Evolutionary conservation across 208 protist species (phyloP).

Genomic region (Crithidia mellificae): DNA sequence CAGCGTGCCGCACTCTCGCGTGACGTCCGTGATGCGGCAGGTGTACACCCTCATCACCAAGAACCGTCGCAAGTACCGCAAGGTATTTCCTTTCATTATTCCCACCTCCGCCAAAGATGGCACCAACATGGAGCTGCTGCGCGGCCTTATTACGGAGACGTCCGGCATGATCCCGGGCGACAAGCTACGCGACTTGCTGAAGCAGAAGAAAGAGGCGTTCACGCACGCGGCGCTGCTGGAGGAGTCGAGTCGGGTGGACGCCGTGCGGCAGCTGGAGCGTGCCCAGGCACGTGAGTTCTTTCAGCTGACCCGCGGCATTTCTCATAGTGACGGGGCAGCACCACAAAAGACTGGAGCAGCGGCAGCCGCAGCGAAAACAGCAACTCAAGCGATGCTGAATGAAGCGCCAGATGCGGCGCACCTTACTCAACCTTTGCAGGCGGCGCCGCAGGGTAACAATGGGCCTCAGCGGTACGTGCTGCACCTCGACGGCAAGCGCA

Average conservation of each 20-base stretch:
- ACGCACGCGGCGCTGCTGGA: slow-evolving; percentile 54
- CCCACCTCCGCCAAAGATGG: slow-evolving; percentile 83
- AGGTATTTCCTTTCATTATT: slow-evolving; percentile 87
- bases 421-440: not conserved
- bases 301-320: slow-evolving; percentile 7
- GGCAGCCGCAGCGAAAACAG: not conserved
- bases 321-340: not conserved
- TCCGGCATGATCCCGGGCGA: slow-evolving; percentile 87
- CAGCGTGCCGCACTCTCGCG: slow-evolving; percentile 80
- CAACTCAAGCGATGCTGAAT: not conserved
- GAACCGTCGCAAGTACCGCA: slow-evolving; percentile 83
- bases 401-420: not conserved
- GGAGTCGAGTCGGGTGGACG: slow-evolving; percentile 60
- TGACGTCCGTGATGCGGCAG: slow-evolving; percentile 89
- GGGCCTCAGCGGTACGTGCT: slow-evolving; percentile 15
- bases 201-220: slow-evolving; percentile 44
- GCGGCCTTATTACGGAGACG: slow-evolving; percentile 86
- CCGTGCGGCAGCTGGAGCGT: slow-evolving; percentile 44
- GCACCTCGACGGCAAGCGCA: not conserved
- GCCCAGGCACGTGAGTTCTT: slow-evolving; percentile 51
- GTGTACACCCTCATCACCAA: slow-evolving; percentile 86
- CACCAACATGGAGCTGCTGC: slow-evolving; percentile 83
- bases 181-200: slow-evolving; percentile 69
- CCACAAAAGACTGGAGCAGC: not conserved
- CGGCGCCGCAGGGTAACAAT: not conserved